Evolutionary conservation across 202 grass and related monocot species (phyloP).

Genomic region (Carex arenaria): DNA sequence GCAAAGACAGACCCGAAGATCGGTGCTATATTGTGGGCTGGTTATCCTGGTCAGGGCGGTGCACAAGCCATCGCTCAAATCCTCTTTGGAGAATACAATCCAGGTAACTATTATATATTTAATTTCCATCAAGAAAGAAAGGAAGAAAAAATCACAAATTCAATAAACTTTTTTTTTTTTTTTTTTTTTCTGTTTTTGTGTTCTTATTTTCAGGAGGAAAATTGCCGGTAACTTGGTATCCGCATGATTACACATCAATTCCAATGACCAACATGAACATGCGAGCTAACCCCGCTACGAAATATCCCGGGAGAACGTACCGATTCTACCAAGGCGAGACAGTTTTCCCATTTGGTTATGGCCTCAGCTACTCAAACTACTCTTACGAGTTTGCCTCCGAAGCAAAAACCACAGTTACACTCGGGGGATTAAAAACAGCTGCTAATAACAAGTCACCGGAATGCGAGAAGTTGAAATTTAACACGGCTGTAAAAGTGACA

Average conservation of each 20-base stretch:
- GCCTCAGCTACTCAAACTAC: slow-evolving; percentile 36
- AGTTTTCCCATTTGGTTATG: slow-evolving; percentile 30
- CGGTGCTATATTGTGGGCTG: slow-evolving; percentile 38
- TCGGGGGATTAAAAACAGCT: neutral
- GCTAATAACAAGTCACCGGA: slow-evolving; percentile 1
- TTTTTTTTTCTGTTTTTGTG: neutral
- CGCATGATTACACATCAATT: slow-evolving; percentile 9
- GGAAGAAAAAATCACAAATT: neutral
- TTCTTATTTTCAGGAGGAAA: slow-evolving; percentile 32
- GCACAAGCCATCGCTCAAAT: slow-evolving; percentile 27
- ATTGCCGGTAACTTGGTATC: slow-evolving; percentile 26
- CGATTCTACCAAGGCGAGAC: slow-evolving; percentile 23
- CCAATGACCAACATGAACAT: slow-evolving; percentile 35
- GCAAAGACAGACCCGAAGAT: slow-evolving; percentile 63
- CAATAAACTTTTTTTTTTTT: neutral
- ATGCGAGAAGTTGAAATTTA: slow-evolving; percentile 19
- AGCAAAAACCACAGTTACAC: neutral
- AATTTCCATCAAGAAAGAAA: neutral
- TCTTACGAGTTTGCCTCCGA: slow-evolving; percentile 16
- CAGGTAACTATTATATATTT: slow-evolving; percentile 15
- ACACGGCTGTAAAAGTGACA: slow-evolving; percentile 18
- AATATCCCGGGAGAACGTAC: slow-evolving; percentile 29
- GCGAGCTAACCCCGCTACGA: slow-evolving; percentile 7
- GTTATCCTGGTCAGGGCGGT: slow-evolving; percentile 26
- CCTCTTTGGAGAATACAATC: slow-evolving; percentile 38